Conservation (phyloP, 2,329 filamentous ascomycete genomes). For the Scedosporium minutisporum region DNA sequence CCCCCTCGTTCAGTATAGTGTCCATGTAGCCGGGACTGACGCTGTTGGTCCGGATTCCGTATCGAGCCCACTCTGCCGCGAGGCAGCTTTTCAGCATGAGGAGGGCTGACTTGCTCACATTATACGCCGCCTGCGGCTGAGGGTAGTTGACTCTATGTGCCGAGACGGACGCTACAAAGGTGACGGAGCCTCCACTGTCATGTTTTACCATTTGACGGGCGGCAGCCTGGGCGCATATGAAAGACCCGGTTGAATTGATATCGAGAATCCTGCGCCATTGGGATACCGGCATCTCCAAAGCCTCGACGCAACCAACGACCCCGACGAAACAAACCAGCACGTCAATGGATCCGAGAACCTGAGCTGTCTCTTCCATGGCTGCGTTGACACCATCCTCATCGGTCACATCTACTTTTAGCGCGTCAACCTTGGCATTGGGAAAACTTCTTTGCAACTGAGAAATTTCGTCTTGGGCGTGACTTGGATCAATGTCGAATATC, state of each 20-base stretch:
- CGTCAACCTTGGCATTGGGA: slow-evolving; percentile 15
- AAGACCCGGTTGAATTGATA: slow-evolving; percentile 73
- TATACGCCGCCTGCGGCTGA: slow-evolving; percentile 76
- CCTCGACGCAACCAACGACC: slow-evolving; percentile 50
- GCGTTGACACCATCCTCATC: slow-evolving; percentile 60
- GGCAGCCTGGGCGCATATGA: slow-evolving; percentile 66
- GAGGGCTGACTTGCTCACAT: slow-evolving; percentile 73
- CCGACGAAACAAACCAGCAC: slow-evolving; percentile 73
- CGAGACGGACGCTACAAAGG: slow-evolving; percentile 73
- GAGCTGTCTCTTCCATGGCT: slow-evolving; percentile 56
- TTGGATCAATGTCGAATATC: slow-evolving; percentile 57
- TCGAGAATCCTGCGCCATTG: slow-evolving; percentile 67
- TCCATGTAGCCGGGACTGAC: slow-evolving; percentile 84
- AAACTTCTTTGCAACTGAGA: slow-evolving; percentile 60
- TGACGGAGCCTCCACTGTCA: slow-evolving; percentile 60
- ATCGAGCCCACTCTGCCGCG: slow-evolving; percentile 75
- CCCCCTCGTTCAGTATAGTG: slow-evolving; percentile 66
- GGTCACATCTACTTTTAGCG: slow-evolving; percentile 67
- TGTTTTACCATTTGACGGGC: slow-evolving; percentile 65
- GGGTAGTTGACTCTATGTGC: slow-evolving; percentile 80
- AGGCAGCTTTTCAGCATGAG: slow-evolving; percentile 72
- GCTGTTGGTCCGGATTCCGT: slow-evolving; percentile 73
- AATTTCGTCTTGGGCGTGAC: slow-evolving; percentile 56
- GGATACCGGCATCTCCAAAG: slow-evolving; percentile 56
- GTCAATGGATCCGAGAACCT: slow-evolving; percentile 59